Evolutionary conservation across 2,329 filamentous ascomycete genomes (phyloP).

Genomic region (Aspergillus oerlinghausenensis): DNA sequence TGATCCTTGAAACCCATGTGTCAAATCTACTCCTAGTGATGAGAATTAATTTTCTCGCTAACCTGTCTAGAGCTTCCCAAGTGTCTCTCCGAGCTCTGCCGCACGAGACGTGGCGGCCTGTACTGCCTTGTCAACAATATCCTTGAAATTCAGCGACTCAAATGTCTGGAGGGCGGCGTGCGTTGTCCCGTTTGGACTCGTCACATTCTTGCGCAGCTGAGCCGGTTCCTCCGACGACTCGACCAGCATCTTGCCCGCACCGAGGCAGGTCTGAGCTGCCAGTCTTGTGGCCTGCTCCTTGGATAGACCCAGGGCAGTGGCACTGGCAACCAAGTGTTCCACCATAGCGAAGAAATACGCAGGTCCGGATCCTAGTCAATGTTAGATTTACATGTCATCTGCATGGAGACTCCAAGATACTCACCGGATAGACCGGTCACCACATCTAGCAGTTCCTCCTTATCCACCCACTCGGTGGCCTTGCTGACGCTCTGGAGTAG

Average conservation of each 20-base stretch:
- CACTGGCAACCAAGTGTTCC: constrained; percentile 30
- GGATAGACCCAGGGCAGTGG: constrained; percentile 27
- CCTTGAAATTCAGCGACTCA: constrained; percentile 24
- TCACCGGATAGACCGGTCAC: constrained; percentile 33
- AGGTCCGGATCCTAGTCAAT: constrained; percentile 27
- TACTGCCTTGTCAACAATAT: constrained; percentile 30
- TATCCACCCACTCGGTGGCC: constrained; percentile 32
- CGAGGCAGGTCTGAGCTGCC: constrained; percentile 32
- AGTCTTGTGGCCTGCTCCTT: constrained; percentile 31
- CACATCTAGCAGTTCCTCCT: constrained; percentile 31
- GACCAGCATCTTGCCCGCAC: constrained; percentile 32
- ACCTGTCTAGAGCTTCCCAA: constrained; percentile 13
- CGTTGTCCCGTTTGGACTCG: constrained; percentile 33
- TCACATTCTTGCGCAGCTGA: constrained; percentile 34
- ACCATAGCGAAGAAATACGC: constrained; percentile 37
- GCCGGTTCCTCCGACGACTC: constrained; percentile 26
- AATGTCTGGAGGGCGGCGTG: constrained; percentile 30
- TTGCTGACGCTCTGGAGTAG: constrained; percentile 29
- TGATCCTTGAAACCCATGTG: neutral
- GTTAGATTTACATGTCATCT: constrained; percentile 1
- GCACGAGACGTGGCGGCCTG: constrained; percentile 27
- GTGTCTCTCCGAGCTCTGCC: constrained; percentile 27
- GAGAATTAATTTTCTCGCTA: neutral
- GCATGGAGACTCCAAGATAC: constrained; percentile 1
- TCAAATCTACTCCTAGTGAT: neutral